Evolutionary conservation across 768 basidiomycete species (phyloP).

Genomic region (Hygrophorus russula): DNA sequence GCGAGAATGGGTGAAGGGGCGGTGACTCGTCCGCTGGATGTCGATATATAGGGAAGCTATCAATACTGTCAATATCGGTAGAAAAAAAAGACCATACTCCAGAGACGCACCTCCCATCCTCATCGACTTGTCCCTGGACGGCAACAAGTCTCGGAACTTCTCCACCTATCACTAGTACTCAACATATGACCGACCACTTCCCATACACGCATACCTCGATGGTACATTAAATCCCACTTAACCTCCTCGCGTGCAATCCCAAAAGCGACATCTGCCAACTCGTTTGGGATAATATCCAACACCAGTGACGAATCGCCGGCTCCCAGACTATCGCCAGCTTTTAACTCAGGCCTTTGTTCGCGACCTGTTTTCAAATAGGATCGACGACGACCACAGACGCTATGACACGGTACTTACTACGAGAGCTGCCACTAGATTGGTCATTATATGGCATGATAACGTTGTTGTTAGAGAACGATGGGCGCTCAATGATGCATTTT

Average conservation of each 20-base stretch:
- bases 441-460: too few relatives aligned
- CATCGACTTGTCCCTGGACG: conserved; percentile 42
- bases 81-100: background rate
- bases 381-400: too few relatives aligned
- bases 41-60: conserved; percentile 68
- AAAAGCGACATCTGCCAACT: conserved; percentile 46
- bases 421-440: too few relatives aligned
- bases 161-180: conserved; percentile 37
- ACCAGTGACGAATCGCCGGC: conserved; percentile 62
- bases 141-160: conserved; percentile 61
- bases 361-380: too few relatives aligned
- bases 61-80: background rate
- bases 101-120: conserved; percentile 33
- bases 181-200: background rate
- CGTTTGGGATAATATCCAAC: conserved; percentile 42
- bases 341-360: too few relatives aligned
- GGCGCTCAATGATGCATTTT: too few relatives aligned
- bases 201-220: conserved; percentile 40
- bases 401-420: too few relatives aligned
- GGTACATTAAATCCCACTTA: conserved; percentile 62
- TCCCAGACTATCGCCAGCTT: conserved; percentile 34
- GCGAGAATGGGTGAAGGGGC: conserved; percentile 51
- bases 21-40: conserved; percentile 78
- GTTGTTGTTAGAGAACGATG: too few relatives aligned
- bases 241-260: conserved; percentile 53